Base-by-base conservation (phyloP, 176 grass and related monocot species). In the Avena eriantha region DNA sequence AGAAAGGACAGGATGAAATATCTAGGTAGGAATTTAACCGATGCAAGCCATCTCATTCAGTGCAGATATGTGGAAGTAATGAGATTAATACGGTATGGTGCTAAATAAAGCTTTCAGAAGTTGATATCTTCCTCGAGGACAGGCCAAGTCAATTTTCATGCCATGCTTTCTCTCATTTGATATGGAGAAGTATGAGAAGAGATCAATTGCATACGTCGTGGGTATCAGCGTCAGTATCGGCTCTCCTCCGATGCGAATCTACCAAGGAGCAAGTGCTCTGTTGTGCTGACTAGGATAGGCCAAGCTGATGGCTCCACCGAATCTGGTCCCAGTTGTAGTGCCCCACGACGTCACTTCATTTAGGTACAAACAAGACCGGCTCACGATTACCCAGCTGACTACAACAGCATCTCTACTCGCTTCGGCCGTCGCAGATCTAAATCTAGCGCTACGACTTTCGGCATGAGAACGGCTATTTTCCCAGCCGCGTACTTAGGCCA, bases 201-300 rank as follows among this genome's bases (percentile, higher is more conserved):
- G 13, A 12, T 29, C 29, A 51, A 3, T 15, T 51, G 49, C 12
- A 16, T 51, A 3, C 49, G 49, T 51, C 29, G 29, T 29, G 29
- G 29, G 29, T 29, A 74, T 74, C 45, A 49, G 71, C 71, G 26
- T 74, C 29, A 29, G 29, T 2, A 2, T 29, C 71, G 71, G 7
- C 49, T 74, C 43, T 74, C n/a, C 45, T 14, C n/a, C n/a, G 43
- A 74, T 74, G 22, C 71, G 71, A 74, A 74, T 50, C n/a, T 74
- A 16, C 29, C 43, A 23, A 48, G 29, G 29, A 49, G 71, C 23
- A 14, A 73, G 4, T 9, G 45, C 13, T 48, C 11, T 49, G 71
- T 45, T 74, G 71, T 74, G 49, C 29, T 29, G 29, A 29, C 29
- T 29, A 29, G n/a, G 29, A 29, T 29, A 29, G 29, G 71, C 70